Conservation (phyloP, 257 asterid genomes). For the Plantago major region DNA sequence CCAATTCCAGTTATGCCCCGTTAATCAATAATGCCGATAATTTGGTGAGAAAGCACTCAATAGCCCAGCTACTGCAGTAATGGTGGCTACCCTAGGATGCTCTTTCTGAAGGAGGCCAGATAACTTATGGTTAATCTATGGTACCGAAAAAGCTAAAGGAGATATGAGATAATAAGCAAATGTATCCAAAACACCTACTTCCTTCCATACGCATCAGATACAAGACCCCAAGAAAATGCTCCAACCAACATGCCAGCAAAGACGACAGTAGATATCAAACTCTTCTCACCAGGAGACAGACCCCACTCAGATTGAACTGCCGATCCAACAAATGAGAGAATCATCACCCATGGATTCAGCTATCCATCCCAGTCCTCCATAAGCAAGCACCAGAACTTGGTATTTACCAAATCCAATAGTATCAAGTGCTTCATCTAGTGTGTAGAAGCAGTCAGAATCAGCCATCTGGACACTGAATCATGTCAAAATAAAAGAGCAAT, state of each 20-base stretch:
- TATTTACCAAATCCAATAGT: slow-evolving; percentile 45
- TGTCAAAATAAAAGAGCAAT: background rate
- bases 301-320: slow-evolving; percentile 44
- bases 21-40: slow-evolving; percentile 28
- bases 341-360: slow-evolving; percentile 48
- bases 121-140: slow-evolving; percentile 2
- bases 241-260: slow-evolving; percentile 49
- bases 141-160: background rate
- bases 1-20: slow-evolving; percentile 48
- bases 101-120: slow-evolving; percentile 28
- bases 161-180: background rate
- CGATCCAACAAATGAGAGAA: slow-evolving; percentile 40
- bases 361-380: slow-evolving; percentile 44
- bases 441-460: slow-evolving; percentile 28
- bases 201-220: slow-evolving; percentile 39
- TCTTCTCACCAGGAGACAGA: slow-evolving; percentile 37
- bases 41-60: slow-evolving; percentile 49
- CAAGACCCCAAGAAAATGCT: slow-evolving; percentile 31
- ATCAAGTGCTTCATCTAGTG: slow-evolving; percentile 39
- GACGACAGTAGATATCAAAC: slow-evolving; percentile 41
- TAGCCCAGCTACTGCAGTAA: slow-evolving; percentile 41
- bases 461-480: slow-evolving; percentile 25
- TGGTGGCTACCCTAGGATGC: slow-evolving; percentile 34
- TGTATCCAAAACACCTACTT: slow-evolving; percentile 25
- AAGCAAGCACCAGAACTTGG: slow-evolving; percentile 41